Conservation (phyloP, 176 grass and related monocot species). For the Zoysia japonica region DNA sequence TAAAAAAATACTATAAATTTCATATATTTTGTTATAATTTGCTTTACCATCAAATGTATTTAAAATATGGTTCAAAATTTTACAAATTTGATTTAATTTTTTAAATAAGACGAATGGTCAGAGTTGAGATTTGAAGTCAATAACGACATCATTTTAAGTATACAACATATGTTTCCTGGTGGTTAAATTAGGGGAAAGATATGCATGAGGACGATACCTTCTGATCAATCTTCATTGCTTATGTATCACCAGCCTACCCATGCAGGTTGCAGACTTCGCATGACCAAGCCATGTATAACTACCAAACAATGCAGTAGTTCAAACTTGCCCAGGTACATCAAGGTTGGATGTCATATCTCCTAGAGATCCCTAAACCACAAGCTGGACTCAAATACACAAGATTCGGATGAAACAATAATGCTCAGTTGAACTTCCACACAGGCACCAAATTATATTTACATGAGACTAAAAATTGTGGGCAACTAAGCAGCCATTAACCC, state of each 20-base stretch:
- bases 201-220: neutral
- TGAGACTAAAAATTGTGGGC: neutral
- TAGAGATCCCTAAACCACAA: neutral
- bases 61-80: too few species aligned
- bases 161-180: neutral
- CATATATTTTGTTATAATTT: too few species aligned
- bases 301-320: neutral
- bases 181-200: neutral
- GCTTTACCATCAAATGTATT: too few species aligned
- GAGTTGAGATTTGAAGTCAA: too few species aligned
- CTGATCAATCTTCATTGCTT: conserved; percentile 6
- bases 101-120: too few species aligned
- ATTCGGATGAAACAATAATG: conserved; percentile 2
- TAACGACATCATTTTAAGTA: too few species aligned
- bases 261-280: neutral
- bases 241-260: conserved; percentile 7
- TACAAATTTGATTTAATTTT: too few species aligned
- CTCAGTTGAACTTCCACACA: neutral
- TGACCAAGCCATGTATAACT: neutral
- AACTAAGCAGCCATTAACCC: conserved; percentile 1
- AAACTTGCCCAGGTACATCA: neutral
- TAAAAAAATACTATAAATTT: too few species aligned
- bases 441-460: conserved; percentile 3
- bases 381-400: neutral
- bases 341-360: neutral